A percentile compares a stretch with the other conserved stretches of the same genome.
Conservation (phyloP, 257 asterid species). For the Paulownia fortunei region DNA sequence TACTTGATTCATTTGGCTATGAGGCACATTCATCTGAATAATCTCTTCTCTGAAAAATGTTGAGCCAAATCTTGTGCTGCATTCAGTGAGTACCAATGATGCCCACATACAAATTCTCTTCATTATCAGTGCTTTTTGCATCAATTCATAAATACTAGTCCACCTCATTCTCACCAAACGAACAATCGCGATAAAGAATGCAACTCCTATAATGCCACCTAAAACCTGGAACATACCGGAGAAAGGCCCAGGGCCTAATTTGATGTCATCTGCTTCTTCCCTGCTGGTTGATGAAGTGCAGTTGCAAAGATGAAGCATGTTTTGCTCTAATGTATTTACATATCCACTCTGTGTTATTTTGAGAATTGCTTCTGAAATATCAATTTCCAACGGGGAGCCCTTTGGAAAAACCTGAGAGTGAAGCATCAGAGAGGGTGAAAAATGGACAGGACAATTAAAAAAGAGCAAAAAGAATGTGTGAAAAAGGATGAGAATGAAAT, state of each 20-base stretch:
- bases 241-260: constrained; percentile 52
- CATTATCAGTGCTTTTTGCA: not conserved
- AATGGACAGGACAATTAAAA: not conserved
- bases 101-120: constrained; percentile 21
- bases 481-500: not conserved
- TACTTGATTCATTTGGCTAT: not conserved
- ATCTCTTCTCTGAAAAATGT: not conserved
- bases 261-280: constrained; percentile 16
- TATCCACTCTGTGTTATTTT: constrained; percentile 56
- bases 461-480: not conserved
- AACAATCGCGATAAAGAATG: not conserved
- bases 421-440: not conserved
- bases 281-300: constrained; percentile 37
- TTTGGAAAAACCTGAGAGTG: constrained; percentile 57
- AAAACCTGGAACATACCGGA: constrained; percentile 43
- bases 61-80: constrained; percentile 16
- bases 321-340: constrained; percentile 43
- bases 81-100: constrained; percentile 1
- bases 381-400: constrained; percentile 55
- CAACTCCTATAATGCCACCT: constrained; percentile 35
- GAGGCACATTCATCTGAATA: not conserved
- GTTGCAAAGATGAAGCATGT: constrained; percentile 41
- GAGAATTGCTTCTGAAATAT: constrained; percentile 63
- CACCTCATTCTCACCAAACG: constrained; percentile 15
- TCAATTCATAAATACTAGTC: not conserved